phyloP scores from a whole-genome alignment of 352 stramenopile species.

The Pythium sukuiense region DNA sequence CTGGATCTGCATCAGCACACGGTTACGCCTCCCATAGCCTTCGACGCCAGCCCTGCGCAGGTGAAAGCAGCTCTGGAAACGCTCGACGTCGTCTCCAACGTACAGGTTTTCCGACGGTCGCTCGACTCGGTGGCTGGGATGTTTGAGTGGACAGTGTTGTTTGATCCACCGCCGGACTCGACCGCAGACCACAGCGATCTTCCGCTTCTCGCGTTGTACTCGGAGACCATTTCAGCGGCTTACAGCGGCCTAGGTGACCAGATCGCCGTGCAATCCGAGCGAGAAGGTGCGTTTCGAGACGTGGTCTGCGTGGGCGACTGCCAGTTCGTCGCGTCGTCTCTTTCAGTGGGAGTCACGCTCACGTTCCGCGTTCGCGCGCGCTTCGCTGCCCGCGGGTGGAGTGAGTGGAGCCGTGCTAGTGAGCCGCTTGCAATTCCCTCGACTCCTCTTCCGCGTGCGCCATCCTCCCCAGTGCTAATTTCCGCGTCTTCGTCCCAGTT shows the following conservation, averaged over 20 bases:
- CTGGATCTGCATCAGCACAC: slow-evolving; percentile 41
- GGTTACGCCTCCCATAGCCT: slow-evolving; percentile 63
- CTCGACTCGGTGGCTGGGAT: slow-evolving; percentile 24
- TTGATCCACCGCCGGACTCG: slow-evolving; percentile 31
- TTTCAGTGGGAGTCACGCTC: slow-evolving; percentile 37
- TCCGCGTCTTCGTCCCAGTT: slow-evolving; percentile 31
- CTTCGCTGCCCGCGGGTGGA: slow-evolving; percentile 39
- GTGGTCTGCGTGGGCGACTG: slow-evolving; percentile 34
- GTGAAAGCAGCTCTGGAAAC: slow-evolving; percentile 73
- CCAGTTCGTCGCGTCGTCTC: slow-evolving; percentile 17
- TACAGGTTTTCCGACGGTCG: slow-evolving; percentile 48
- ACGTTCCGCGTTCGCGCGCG: slow-evolving; percentile 54
- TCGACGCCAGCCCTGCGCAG: slow-evolving; percentile 60
- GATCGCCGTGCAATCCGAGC: slow-evolving; percentile 44
- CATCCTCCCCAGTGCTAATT: slow-evolving; percentile 46
- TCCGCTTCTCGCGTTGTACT: slow-evolving; percentile 51
- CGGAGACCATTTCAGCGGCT: slow-evolving; percentile 45
- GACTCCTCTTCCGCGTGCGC: slow-evolving; percentile 39
- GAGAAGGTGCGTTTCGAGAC: slow-evolving; percentile 25
- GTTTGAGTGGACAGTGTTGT: slow-evolving; percentile 59
- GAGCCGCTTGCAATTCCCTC: slow-evolving; percentile 34
- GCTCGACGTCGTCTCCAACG: slow-evolving; percentile 62
- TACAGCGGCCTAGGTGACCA: slow-evolving; percentile 55
- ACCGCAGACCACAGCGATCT: slow-evolving; percentile 34
- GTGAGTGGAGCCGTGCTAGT: slow-evolving; percentile 53